Evolutionary conservation across 805 yeast species (phyloP).

Genomic region (Saturnispora silvae): DNA sequence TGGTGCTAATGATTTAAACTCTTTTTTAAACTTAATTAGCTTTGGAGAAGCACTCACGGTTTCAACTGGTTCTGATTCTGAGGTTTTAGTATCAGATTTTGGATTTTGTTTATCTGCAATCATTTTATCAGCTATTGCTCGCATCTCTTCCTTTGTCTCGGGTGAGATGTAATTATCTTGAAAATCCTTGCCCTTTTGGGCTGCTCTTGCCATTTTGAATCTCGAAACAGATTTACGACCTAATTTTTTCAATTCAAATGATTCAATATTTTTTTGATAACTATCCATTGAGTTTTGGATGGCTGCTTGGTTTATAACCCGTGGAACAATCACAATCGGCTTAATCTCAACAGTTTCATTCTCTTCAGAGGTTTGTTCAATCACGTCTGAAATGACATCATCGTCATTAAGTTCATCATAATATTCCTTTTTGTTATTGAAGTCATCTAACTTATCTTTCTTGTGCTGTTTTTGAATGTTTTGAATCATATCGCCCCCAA

Average conservation of each 20-base stretch:
- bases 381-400: conserved; percentile 14
- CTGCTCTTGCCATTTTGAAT: conserved; percentile 11
- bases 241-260: conserved; percentile 6
- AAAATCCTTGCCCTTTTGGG: conserved; percentile 12
- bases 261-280: neutral
- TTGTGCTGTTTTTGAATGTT: neutral
- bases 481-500: neutral
- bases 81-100: neutral
- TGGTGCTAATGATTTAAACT: conserved; percentile 12
- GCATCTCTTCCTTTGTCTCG: conserved; percentile 8
- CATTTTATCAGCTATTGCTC: neutral
- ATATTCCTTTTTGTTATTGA: neutral
- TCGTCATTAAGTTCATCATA: neutral
- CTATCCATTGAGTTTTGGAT: conserved; percentile 2
- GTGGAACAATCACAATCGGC: neutral
- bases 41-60: neutral
- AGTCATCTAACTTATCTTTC: neutral
- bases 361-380: conserved; percentile 8
- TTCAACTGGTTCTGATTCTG: neutral
- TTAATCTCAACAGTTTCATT: neutral
- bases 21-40: conserved; percentile 3
- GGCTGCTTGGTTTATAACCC: neutral
- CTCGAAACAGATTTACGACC: conserved; percentile 11
- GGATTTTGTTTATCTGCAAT: neutral
- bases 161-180: conserved; percentile 10